Evolutionary conservation across 2,329 filamentous ascomycete species (phyloP).

Genomic region (Fusarium devonianum): DNA sequence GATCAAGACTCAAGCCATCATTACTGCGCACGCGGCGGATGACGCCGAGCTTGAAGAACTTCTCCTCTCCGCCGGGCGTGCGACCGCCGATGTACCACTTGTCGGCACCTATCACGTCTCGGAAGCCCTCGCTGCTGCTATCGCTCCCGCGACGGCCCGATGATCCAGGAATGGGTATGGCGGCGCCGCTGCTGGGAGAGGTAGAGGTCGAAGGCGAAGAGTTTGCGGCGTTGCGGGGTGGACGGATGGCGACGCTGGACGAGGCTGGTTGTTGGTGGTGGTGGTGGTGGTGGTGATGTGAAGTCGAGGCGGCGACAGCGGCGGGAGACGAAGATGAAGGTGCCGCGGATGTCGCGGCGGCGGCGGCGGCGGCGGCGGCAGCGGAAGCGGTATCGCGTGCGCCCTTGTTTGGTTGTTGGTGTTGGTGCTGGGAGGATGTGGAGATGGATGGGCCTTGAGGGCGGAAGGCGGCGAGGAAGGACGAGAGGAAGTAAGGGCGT

Average conservation of each 20-base stretch:
- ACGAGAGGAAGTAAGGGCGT: conserved; percentile 63
- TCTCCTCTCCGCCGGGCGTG: conserved; percentile 79
- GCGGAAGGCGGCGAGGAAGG: conserved; percentile 63
- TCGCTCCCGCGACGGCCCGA: conserved; percentile 72
- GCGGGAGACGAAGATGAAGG: conserved; percentile 36
- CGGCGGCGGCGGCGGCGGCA: conserved; percentile 30
- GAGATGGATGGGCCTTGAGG: conserved; percentile 49
- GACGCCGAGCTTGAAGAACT: conserved; percentile 82
- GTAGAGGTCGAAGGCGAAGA: conserved; percentile 28
- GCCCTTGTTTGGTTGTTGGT: conserved; percentile 49
- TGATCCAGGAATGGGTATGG: conserved; percentile 52
- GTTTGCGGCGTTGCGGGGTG: conserved; percentile 36
- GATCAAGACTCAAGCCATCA: conserved; percentile 76
- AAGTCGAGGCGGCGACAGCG: conserved; percentile 33
- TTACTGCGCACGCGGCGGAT: conserved; percentile 76
- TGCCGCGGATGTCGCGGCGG: conserved; percentile 28
- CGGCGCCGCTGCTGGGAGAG: conserved; percentile 30
- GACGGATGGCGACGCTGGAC: conserved; percentile 43
- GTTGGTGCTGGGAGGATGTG: conserved; percentile 40
- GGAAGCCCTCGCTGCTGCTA: conserved; percentile 77
- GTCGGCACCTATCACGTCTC: conserved; percentile 74
- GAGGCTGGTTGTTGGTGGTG: conserved; percentile 37
- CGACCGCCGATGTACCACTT: conserved; percentile 85
- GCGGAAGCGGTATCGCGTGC: conserved; percentile 41
- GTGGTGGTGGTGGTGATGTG: conserved; percentile 32